Evolutionary conservation across 257 asterid genomes (phyloP).

Genomic region (Solanum sitiens): DNA sequence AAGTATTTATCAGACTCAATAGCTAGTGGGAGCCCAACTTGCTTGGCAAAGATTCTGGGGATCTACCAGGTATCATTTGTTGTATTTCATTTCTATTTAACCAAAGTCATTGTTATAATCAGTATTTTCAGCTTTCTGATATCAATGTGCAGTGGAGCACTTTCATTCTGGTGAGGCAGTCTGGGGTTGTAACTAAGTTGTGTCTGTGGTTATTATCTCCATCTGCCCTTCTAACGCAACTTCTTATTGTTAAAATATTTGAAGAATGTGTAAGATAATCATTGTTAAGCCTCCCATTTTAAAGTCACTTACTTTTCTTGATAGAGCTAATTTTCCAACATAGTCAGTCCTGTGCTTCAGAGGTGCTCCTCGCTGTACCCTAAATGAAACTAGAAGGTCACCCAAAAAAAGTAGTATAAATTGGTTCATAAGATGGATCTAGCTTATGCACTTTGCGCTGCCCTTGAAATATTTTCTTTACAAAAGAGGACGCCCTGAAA

Average conservation of each 20-base stretch:
- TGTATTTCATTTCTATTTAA: neutral
- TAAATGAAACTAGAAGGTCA: neutral
- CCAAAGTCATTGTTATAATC: neutral
- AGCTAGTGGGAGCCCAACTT: slow-evolving; percentile 65
- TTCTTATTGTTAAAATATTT: neutral
- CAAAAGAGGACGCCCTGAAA: neutral
- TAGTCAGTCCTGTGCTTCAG: neutral
- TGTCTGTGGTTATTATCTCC: neutral
- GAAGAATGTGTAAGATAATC: neutral
- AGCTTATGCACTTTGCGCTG: neutral
- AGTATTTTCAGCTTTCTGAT: neutral
- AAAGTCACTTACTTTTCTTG: neutral
- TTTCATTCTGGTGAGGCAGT: neutral
- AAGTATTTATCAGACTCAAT: slow-evolving; percentile 75
- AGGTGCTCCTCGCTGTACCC: neutral
- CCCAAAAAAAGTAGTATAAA: neutral
- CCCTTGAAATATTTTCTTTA: neutral
- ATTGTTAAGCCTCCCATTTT: neutral
- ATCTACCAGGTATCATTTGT: slow-evolving; percentile 72
- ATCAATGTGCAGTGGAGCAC: neutral
- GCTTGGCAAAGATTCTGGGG: slow-evolving; percentile 92
- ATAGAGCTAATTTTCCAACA: neutral
- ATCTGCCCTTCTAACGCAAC: neutral
- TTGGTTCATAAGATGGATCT: neutral
- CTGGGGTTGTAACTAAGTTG: neutral